Conservation (phyloP, 805 yeast genomes). For the Candida sanyiensis region DNA sequence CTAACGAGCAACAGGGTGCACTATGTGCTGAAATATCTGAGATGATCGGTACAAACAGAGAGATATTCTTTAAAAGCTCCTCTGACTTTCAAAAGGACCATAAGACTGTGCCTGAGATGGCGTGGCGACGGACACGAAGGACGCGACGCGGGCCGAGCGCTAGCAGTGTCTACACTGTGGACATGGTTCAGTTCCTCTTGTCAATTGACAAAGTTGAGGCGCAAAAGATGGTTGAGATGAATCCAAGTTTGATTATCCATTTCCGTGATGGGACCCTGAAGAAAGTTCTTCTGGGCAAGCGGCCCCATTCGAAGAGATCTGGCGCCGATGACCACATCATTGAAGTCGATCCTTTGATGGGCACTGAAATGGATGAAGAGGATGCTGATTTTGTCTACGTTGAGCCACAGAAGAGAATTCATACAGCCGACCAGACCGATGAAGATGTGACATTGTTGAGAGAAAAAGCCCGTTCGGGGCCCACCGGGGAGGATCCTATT, state of each 20-base stretch:
- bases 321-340: neutral
- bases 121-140: neutral
- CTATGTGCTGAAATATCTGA: too few species aligned
- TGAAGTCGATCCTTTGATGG: neutral
- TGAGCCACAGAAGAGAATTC: neutral
- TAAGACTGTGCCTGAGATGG: too few species aligned
- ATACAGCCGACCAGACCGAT: neutral
- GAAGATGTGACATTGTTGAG: neutral
- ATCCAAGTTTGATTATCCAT: slow-evolving; percentile 23
- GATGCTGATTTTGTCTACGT: slow-evolving; percentile 1
- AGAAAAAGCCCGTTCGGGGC: neutral
- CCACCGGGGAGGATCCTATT: too few species aligned
- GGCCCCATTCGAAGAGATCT: too few species aligned
- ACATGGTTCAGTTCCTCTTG: slow-evolving; percentile 19
- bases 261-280: slow-evolving; percentile 25
- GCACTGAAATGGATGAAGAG: neutral
- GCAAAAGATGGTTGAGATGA: slow-evolving; percentile 17
- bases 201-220: slow-evolving; percentile 19
- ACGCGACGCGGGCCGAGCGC: neutral
- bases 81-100: too few species aligned
- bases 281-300: slow-evolving; percentile 10
- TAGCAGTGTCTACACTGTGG: slow-evolving; percentile 20
- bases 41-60: too few species aligned
- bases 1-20: neutral
- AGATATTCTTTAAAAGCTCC: too few species aligned